These are phyloP conservation scores for Entomortierella chlamydospora DNA, from an alignment of 192 early-diverging fungal species.

Conservation along the genomic window DNA sequence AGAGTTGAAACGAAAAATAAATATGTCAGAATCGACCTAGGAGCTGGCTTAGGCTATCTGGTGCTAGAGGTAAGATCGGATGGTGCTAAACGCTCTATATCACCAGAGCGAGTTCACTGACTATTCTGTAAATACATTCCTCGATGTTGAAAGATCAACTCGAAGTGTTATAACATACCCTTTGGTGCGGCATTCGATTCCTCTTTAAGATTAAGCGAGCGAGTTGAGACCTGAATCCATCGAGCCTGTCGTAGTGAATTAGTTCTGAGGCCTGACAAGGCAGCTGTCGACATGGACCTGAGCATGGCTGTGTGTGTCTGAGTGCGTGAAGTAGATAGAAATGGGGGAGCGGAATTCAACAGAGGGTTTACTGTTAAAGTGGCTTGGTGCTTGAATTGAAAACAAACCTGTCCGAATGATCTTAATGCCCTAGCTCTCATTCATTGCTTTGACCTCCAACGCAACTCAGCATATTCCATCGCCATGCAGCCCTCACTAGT, in stretches of 20 bases:
- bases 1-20: background rate
- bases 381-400: constrained; percentile 15
- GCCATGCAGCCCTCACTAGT: constrained; percentile 47
- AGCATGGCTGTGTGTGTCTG: constrained; percentile 31
- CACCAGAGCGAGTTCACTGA: no score
- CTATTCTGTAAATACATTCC: background rate
- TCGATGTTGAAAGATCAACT: constrained; percentile 1
- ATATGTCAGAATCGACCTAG: background rate
- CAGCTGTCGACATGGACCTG: constrained; percentile 33
- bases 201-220: constrained; percentile 35
- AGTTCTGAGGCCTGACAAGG: constrained; percentile 28
- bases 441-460: background rate
- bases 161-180: constrained; percentile 14
- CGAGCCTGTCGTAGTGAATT: constrained; percentile 21
- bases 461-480: background rate
- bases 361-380: background rate
- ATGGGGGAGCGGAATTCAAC: background rate
- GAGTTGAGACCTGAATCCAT: constrained; percentile 51
- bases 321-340: background rate
- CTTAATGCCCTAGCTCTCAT: background rate
- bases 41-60: no score
- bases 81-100: no score
- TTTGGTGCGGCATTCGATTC: constrained; percentile 32
- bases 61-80: no score
- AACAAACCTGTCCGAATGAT: constrained; percentile 19